phyloP scores from a whole-genome alignment of 768 basidiomycete species.

The Mycena polygramma region DNA sequence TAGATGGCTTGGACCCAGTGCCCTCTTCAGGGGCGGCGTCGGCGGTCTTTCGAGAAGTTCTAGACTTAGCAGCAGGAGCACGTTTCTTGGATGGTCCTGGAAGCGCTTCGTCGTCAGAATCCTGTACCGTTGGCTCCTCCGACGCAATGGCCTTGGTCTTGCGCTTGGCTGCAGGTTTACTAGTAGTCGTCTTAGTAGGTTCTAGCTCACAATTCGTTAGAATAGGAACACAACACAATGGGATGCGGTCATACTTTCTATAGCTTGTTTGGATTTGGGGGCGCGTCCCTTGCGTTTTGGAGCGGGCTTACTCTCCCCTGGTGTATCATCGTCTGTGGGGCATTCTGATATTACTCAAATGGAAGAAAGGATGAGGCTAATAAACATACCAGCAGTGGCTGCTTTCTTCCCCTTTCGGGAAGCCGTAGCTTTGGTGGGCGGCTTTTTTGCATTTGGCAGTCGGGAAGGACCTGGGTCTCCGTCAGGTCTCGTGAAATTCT shows the following conservation, averaged over 20 bases:
- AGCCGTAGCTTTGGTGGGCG: constrained; percentile 6
- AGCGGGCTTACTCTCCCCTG: neutral
- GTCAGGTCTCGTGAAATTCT: neutral
- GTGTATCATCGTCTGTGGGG: constrained; percentile 9
- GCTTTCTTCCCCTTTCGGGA: constrained; percentile 30
- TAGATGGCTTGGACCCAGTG: neutral
- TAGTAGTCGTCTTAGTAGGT: constrained; percentile 1
- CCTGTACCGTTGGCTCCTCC: neutral
- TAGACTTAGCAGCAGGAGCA: neutral
- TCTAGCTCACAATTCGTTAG: neutral
- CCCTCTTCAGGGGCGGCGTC: neutral
- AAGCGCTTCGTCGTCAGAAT: neutral
- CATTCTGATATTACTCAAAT: neutral
- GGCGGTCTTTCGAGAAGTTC: constrained; percentile 3
- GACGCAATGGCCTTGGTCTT: neutral
- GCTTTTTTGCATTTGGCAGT: constrained; percentile 6
- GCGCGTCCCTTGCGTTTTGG: constrained; percentile 31
- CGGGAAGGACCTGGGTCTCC: constrained; percentile 24
- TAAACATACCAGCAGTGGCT: constrained; percentile 15
- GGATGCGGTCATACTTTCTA: neutral
- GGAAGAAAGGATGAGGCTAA: neutral
- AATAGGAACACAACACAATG: neutral
- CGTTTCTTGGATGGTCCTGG: constrained; percentile 17
- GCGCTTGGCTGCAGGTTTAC: constrained; percentile 22
- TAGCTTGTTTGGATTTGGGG: constrained; percentile 25